Conservation (phyloP, 2,329 filamentous ascomycete species). For the Stromatinia cepivora region DNA sequence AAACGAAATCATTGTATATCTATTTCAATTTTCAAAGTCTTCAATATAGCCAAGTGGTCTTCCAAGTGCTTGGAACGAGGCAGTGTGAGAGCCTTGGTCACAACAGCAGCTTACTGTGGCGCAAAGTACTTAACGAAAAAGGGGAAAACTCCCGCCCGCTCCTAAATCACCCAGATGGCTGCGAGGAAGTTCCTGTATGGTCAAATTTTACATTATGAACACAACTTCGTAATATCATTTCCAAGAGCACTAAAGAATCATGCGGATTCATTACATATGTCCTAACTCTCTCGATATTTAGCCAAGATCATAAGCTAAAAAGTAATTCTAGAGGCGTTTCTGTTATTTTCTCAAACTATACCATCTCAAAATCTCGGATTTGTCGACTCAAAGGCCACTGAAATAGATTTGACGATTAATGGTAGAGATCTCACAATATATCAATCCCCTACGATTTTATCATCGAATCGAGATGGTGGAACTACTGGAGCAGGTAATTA, state of each 20-base stretch:
- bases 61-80: constrained; percentile 12
- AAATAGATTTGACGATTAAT: constrained; percentile 66
- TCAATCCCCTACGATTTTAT: constrained; percentile 81
- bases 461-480: constrained; percentile 70
- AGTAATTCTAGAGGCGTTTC: constrained; percentile 71
- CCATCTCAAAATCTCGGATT: constrained; percentile 82
- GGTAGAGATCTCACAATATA: constrained; percentile 71
- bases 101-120: constrained; percentile 13
- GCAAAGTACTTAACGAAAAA: constrained; percentile 4
- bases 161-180: neutral
- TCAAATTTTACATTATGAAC: neutral
- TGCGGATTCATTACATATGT: neutral
- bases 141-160: neutral
- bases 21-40: neutral
- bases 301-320: constrained; percentile 11
- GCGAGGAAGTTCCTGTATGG: neutral
- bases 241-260: neutral
- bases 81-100: constrained; percentile 18
- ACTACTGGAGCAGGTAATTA: constrained; percentile 68
- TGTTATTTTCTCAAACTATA: constrained; percentile 76
- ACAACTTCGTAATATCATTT: neutral
- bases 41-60: constrained; percentile 13
- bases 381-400: constrained; percentile 67
- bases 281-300: neutral
- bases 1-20: neutral